A percentile compares a stretch with the other conserved stretches of the same genome.
Conservation (phyloP, 345 rosid genomes). For the Syzygium grande region DNA sequence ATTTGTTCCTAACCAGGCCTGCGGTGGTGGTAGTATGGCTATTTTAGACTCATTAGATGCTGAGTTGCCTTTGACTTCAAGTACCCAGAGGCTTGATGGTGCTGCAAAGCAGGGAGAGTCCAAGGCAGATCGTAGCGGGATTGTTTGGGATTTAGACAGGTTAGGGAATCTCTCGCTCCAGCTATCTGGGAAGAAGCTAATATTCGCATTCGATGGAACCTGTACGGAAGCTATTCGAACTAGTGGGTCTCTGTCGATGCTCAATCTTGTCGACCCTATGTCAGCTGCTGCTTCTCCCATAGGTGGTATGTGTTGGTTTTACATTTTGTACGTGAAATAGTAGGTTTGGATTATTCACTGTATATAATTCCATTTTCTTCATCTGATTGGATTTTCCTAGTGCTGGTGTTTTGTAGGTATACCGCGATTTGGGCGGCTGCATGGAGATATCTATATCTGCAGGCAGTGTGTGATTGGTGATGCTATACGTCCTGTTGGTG, state of each 20-base stretch:
- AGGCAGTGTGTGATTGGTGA: conserved; percentile 91
- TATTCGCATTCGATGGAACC: conserved; percentile 97
- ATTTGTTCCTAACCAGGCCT: conserved; percentile 98
- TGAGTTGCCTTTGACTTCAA: conserved; percentile 57
- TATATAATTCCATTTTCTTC: not conserved
- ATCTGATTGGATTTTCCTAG: not conserved
- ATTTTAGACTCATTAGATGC: conserved; percentile 85
- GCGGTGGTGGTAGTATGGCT: conserved; percentile 99
- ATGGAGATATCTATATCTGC: conserved; percentile 77
- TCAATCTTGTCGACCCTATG: conserved; percentile 95
- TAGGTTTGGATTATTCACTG: not conserved
- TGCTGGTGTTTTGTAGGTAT: conserved; percentile 43
- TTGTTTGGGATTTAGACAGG: conserved; percentile 98
- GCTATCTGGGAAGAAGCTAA: conserved; percentile 94
- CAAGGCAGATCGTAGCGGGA: conserved; percentile 95
- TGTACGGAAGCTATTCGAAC: conserved; percentile 74
- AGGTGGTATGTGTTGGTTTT: conserved; percentile 51
- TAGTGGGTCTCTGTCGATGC: conserved; percentile 74
- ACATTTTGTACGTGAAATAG: not conserved
- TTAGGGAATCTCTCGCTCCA: conserved; percentile 76
- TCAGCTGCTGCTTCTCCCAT: conserved; percentile 99
- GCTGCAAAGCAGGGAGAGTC: conserved; percentile 65
- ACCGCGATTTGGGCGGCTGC: conserved; percentile 93
- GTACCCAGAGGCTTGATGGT: conserved; percentile 57
- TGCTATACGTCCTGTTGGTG: conserved; percentile 82